Evolutionary conservation across 441 rosid genomes (phyloP), one percentile per base, ranked within the genome.

Genomic region (Manihot esculenta): DNA sequence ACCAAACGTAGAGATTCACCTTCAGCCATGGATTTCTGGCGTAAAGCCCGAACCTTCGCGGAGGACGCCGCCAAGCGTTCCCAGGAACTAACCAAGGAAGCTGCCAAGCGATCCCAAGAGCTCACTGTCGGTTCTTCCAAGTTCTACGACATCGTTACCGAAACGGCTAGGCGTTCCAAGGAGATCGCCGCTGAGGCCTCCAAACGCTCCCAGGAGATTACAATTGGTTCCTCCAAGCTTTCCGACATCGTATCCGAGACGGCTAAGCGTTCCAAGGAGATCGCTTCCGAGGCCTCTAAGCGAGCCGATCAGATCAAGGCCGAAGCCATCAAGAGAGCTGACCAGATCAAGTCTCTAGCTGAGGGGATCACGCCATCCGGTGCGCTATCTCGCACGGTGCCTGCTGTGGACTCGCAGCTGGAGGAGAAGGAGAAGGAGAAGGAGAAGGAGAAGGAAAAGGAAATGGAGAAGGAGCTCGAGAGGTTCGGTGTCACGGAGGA

Each of bases 221-320:
- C 87, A 6, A 17, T 70, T 2, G 35, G 77, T 48, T 86, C 93
- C 6, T 71, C 87, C 51, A 88, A 71, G 21, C 73, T 92, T 66
- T 78, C 89, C 50, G 91, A 92, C 66, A 78, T 86, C 59, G 81
- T 83, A 3, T 73, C 78, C n/a, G 83, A 81, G 73, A 79, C 87
- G 20, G 75, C 84, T 9, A 84, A 74, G 80, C 80, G 76, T 54
- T 87, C 89, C 10, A 84, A 79, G 77, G 85, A 82, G 73, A 80
- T 89, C 71, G 96, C 94, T 21, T 68, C 82, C 42, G 96, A 92
- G 76, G 97, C 96, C 11, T 84, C 85, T n/a, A 85, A 80, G 75
- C 77, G 76, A 42, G 86, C 86, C 47, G 88, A 80, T 57, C 71
- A 66, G 73, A 75, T 84, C 83, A 78, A 70, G 48, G 50, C 30